These are phyloP conservation scores for Metschnikowia bowlesiae DNA, from an alignment of 805 yeast species.

Conservation along the genomic window DNA sequence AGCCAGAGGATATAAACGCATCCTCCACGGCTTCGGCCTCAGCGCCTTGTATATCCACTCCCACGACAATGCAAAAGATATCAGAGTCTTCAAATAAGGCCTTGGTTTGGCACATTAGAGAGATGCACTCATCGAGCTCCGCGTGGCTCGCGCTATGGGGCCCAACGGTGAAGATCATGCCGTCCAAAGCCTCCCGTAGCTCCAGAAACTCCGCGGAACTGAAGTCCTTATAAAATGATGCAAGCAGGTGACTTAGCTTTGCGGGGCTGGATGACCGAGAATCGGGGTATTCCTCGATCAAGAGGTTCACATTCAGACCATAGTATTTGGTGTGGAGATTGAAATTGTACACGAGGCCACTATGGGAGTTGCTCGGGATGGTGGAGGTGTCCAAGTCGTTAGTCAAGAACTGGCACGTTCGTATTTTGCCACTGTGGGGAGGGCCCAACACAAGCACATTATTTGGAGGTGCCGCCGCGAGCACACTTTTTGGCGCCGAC, in stretches of 20 bases:
- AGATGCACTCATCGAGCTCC: neutral
- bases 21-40: conserved; percentile 35
- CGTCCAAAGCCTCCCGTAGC: conserved; percentile 44
- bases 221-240: conserved; percentile 40
- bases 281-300: conserved; percentile 37
- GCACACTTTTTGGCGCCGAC: too few relatives aligned
- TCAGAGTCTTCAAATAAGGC: conserved; percentile 14
- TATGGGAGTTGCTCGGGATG: conserved; percentile 28
- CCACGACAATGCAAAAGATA: conserved; percentile 37
- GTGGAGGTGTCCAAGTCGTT: conserved; percentile 30
- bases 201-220: conserved; percentile 33
- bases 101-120: conserved; percentile 4
- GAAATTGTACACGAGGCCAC: conserved; percentile 28
- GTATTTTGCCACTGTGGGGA: conserved; percentile 38
- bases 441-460: conserved; percentile 45
- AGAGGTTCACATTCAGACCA: conserved; percentile 23
- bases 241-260: conserved; percentile 9
- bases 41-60: conserved; percentile 8
- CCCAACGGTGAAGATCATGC: conserved; percentile 41
- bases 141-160: conserved; percentile 19
- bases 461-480: conserved; percentile 16
- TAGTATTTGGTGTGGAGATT: conserved; percentile 31
- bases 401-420: conserved; percentile 24
- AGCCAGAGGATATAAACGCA: conserved; percentile 31
- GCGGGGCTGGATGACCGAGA: conserved; percentile 10